Base-by-base conservation (phyloP, 768 basidiomycete genomes). In the Coprinopsis marcescibilis region DNA sequence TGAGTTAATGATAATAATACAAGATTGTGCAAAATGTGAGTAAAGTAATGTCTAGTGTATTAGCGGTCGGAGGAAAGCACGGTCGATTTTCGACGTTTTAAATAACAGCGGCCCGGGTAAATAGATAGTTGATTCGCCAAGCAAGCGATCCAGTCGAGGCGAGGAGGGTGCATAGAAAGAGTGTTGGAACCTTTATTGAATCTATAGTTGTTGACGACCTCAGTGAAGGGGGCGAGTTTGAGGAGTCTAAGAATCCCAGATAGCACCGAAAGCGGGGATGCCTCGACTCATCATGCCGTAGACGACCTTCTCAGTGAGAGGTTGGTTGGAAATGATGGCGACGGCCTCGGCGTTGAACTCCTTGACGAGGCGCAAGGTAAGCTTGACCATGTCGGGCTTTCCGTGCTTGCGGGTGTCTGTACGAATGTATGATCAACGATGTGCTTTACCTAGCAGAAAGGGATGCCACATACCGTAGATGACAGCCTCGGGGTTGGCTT, bases 181-280 rank as follows among this genome's bases (percentile, higher is more conserved):
- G 34, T 25, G 13, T 26, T 7, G 34, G 20, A 46, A 46, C 23
- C 24, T 24, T 24, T 6, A 37, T 27, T 21, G 26, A 37, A 37
- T 36, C 25, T 21, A 26, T 24, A 34, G 15, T n/a, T n/a, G 8
- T 19, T 20, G 34, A 36, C 29, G 19, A 13, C 35, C 20, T 33
- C 23, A 53, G 29, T 33, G 33, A 15, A 39, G n/a, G 8, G 29
- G n/a, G 8, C 35, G 35, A 43, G 45, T 17, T 15, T 26, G 6
- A 17, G 23, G 5, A 44, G 13, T 49, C 57, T 54, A 80, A 4
- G 77, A 78, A 56, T 81, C 77, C 75, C 76, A 81, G 50, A 79
- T 79, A 5, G 77, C 76, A 21, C 78, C 78, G 50, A 77, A 81
- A 2, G 77, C 77, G n/a, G 78, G 76, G 43, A 80, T 77, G 2